Conservation (phyloP, 1,284 basidiomycete genomes). For the Baeospora myosura region DNA sequence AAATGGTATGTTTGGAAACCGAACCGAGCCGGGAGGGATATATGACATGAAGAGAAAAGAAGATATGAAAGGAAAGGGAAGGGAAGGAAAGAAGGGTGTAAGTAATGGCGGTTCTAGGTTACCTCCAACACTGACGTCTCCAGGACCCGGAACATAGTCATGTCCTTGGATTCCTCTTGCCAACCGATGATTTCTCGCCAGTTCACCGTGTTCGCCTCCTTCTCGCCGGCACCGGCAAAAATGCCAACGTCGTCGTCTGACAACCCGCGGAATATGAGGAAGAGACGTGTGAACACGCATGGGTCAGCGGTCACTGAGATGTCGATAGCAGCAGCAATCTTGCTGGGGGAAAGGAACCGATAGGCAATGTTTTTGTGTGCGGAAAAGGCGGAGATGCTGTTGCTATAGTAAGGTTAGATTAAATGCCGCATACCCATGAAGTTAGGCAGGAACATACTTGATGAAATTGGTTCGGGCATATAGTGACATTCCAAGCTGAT, state of each 20-base stretch:
- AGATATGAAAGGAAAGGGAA: slow-evolving; percentile 1
- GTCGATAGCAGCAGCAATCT: slow-evolving; percentile 75
- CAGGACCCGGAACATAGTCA: slow-evolving; percentile 62
- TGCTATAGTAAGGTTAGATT: slow-evolving; percentile 32
- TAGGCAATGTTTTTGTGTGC: slow-evolving; percentile 78
- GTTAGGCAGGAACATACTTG: slow-evolving; percentile 38
- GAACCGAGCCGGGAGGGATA: not conserved
- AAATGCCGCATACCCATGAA: too few species aligned
- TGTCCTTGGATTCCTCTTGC: slow-evolving; percentile 69
- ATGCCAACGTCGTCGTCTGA: slow-evolving; percentile 68
- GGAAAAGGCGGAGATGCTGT: slow-evolving; percentile 64
- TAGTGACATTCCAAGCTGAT: slow-evolving; percentile 71
- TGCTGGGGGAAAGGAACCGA: slow-evolving; percentile 70
- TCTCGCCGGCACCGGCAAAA: slow-evolving; percentile 74
- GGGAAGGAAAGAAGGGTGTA: not conserved
- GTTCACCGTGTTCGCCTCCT: slow-evolving; percentile 70
- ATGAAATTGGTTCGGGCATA: slow-evolving; percentile 73
- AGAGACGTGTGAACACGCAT: slow-evolving; percentile 75
- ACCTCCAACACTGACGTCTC: slow-evolving; percentile 74
- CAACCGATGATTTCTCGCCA: slow-evolving; percentile 74
- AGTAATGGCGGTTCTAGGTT: too few species aligned
- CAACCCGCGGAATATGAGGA: slow-evolving; percentile 75
- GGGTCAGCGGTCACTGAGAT: slow-evolving; percentile 72
- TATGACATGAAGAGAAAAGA: slow-evolving; percentile 6
- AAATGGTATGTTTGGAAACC: too few species aligned